Base-by-base conservation (phyloP, 371 early-diverging fungal genomes). In the Caulochytrium protostelioides region DNA sequence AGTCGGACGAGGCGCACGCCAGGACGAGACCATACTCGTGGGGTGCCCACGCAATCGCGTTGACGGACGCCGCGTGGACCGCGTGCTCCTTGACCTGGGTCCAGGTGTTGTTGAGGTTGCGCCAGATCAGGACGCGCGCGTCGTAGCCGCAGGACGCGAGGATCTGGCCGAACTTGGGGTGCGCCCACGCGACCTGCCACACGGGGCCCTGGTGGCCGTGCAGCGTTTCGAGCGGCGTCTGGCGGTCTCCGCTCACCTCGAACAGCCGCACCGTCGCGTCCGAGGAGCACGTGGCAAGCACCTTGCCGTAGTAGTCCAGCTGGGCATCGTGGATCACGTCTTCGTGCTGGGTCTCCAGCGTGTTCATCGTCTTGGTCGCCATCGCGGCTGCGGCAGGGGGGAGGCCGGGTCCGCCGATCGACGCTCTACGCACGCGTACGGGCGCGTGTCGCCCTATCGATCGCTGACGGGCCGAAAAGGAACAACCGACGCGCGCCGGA, bases 121-220 rank as follows among this genome's bases (percentile, higher is more conserved):
- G 83, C 81, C 90, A 95, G 34, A 95, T 79, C 47, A 83, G 67
- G 21, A 91, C 91, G 32, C 77, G 75, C 22, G 80, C 76, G 50
- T 95, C 97, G 47, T 90, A 91, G 16, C 87, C 83, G 57, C 91
- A 89, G 10, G 90, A 87, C 8, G 92, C 97, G 28, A 95, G 62
- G 31, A 92, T 74, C 41, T 67, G 76, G 32, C 92, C 92, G 52
- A 80, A 92, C 55, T 89, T 87, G 24, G 97, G 97, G 50, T 95
- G 97, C 4, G 90, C 90, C 97, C 97, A 95, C 9, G 86, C 63
- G n/a, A 95, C 84, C 55, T 89, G 89, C 97, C 97, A 95, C n/a
- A 95, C 92, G 3, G 97, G 97, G 9, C 92, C 94, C 34, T 82
- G 78, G 49, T 95, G 92, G 13, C 86, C 82, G 44, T 32, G 71